A percentile compares a stretch with the other conserved stretches of the same genome.
Conservation (phyloP, 805 yeast genomes). For the Saturnispora gosingensis region DNA sequence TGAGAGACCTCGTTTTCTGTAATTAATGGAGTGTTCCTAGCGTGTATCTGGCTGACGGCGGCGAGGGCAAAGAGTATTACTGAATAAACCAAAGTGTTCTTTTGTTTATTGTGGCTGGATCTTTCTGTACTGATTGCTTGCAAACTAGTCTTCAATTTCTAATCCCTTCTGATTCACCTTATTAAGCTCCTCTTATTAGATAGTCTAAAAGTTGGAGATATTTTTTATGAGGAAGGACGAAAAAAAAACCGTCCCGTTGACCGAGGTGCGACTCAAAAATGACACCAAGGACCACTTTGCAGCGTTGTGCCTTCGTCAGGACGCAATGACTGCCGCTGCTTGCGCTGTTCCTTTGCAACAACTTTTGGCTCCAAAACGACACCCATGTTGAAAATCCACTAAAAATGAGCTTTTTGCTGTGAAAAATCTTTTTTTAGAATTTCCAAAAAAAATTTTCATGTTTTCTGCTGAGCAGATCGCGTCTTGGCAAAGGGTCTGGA, state of each 20-base stretch:
- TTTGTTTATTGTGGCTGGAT: no score
- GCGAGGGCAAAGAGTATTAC: not conserved
- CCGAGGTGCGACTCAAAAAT: not conserved
- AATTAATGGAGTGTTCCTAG: not conserved
- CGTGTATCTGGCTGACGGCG: no score
- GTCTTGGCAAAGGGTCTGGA: conserved; percentile 6
- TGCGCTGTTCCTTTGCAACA: no score
- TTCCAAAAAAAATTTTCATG: not conserved
- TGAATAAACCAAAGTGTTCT: not conserved
- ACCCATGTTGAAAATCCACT: not conserved
- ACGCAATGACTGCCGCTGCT: not conserved
- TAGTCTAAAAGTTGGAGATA: not conserved
- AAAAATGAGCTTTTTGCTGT: not conserved
- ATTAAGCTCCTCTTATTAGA: not conserved
- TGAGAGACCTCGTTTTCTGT: not conserved
- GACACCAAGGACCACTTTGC: no score
- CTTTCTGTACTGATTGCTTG: not conserved
- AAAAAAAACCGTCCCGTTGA: not conserved
- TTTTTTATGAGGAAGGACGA: no score
- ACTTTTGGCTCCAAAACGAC: not conserved
- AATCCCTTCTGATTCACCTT: not conserved
- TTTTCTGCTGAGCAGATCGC: not conserved
- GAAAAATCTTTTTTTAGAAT: not conserved
- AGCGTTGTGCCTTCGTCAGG: not conserved
- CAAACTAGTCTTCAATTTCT: not conserved